Conservation (phyloP, 2,329 filamentous ascomycete genomes). For the Nemania sp. region DNA sequence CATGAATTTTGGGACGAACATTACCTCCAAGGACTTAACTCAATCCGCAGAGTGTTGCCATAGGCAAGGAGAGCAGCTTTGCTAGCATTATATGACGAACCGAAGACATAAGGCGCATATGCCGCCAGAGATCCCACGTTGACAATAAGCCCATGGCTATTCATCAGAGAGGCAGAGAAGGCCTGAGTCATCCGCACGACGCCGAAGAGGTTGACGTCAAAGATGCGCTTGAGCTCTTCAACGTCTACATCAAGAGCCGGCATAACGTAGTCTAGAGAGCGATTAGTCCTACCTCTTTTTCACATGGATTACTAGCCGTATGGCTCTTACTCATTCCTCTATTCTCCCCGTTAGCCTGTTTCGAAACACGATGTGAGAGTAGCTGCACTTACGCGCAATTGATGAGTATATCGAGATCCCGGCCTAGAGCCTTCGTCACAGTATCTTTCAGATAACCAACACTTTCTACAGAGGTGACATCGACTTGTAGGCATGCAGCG, state of each 20-base stretch:
- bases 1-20: background rate
- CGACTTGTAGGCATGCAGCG: conserved; percentile 10
- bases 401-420: conserved; percentile 21
- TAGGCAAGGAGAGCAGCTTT: conserved; percentile 26
- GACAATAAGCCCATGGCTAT: conserved; percentile 28
- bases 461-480: conserved; percentile 18
- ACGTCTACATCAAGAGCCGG: conserved; percentile 32
- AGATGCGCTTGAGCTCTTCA: conserved; percentile 26
- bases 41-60: conserved; percentile 24
- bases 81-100: conserved; percentile 24
- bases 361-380: background rate
- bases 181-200: conserved; percentile 34
- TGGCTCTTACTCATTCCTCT: conserved; percentile 11
- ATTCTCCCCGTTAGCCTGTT: background rate
- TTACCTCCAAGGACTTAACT: conserved; percentile 24
- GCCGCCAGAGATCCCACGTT: conserved; percentile 36
- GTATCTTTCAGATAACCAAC: conserved; percentile 3
- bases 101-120: conserved; percentile 26
- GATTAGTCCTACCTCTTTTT: background rate
- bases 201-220: conserved; percentile 36
- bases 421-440: conserved; percentile 5
- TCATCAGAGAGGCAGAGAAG: conserved; percentile 33
- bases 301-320: background rate
- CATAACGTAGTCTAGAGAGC: conserved; percentile 31
- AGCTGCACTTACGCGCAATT: conserved; percentile 23